Base-by-base conservation (phyloP, 768 basidiomycete genomes). In the Auricularia heimuer region DNA sequence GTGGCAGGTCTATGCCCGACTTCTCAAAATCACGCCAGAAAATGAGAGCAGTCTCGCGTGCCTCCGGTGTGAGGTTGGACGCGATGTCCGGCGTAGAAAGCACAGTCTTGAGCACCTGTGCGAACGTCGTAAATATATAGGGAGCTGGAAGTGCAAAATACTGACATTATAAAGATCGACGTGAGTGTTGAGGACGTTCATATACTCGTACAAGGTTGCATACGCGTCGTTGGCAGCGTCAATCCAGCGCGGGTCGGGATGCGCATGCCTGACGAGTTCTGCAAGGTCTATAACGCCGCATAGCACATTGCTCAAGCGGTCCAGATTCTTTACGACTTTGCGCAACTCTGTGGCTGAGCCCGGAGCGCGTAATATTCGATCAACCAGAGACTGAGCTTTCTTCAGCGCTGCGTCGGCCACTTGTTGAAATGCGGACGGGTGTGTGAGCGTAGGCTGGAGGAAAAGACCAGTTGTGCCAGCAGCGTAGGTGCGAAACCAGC, bases 21-120 rank as follows among this genome's bases (percentile, higher is more conserved):
- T 94, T 94, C 73, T 97, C 92, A 75, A 99, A 99, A 80, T 98
- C 97, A 60, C 90, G 83, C 83, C 93, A 89, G 76, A 98, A 98
- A 66, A 95, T 95, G 29, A 90, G 81, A 35, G 97, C 94, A 4
- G 95, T 94, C 68, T 89, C 85, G 63, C 84, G 77, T n/a, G 88
- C 92, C 71, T 93, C 92, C 12, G 82, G 83, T 62, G 81, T 83
- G 62, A 92, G 81, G 0, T 85, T 84, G 62, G 82, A 78, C 36
- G 87, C 82, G 45, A 93, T 81, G 29, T 82, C 80, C 3, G 82
- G 78, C 73, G 93, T 89, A 29, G 82, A 82, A 64, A 94, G 75
- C 56, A 93, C 88, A 16, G 75, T 77, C 73, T 85, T 85, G 60
- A 94, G 79, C 60, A 89, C 84, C 92, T 94, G 67, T 21, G 68